These are phyloP conservation scores for Moesziomyces antarcticus DNA, from an alignment of 1,284 basidiomycete species.

Conservation along the genomic window DNA sequence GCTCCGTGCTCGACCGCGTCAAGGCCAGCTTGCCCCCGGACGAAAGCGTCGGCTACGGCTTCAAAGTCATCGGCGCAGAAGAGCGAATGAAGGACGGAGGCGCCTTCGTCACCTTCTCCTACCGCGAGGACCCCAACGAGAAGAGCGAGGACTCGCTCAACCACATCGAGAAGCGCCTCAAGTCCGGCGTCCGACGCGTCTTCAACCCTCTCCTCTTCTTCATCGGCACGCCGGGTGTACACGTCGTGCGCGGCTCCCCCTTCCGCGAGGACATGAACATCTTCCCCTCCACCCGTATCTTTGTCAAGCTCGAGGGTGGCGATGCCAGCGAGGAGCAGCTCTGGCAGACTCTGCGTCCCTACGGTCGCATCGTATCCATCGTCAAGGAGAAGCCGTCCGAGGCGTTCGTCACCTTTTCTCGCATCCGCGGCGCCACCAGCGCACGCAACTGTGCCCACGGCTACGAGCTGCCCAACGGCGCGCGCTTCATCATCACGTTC, in stretches of 20 bases:
- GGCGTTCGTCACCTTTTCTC: constrained; percentile 52
- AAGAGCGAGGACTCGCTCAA: constrained; percentile 44
- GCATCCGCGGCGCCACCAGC: constrained; percentile 77
- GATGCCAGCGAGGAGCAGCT: constrained; percentile 54
- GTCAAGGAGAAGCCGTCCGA: constrained; percentile 57
- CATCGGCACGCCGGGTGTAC: constrained; percentile 50
- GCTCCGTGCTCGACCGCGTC: constrained; percentile 42
- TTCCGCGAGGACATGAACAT: constrained; percentile 62
- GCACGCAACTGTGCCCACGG: constrained; percentile 89
- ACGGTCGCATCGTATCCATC: constrained; percentile 81
- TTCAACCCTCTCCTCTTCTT: constrained; percentile 49
- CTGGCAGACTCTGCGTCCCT: constrained; percentile 74
- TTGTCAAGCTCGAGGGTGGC: constrained; percentile 56
- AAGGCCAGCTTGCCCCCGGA: constrained; percentile 47
- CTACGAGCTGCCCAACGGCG: constrained; percentile 71
- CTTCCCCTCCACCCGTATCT: constrained; percentile 51
- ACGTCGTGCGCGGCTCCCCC: constrained; percentile 60
- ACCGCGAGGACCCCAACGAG: constrained; percentile 40
- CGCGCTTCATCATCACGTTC: constrained; percentile 77
- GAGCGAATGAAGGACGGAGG: constrained; percentile 59
- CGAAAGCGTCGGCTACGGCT: constrained; percentile 54
- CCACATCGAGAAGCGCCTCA: constrained; percentile 51
- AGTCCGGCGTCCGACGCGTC: constrained; percentile 38
- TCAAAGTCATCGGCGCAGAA: constrained; percentile 58
- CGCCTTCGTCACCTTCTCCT: constrained; percentile 53